These are phyloP conservation scores for Plasmodium vivax DNA, from an alignment of 169 alveolate species.

Conservation along the genomic window DNA sequence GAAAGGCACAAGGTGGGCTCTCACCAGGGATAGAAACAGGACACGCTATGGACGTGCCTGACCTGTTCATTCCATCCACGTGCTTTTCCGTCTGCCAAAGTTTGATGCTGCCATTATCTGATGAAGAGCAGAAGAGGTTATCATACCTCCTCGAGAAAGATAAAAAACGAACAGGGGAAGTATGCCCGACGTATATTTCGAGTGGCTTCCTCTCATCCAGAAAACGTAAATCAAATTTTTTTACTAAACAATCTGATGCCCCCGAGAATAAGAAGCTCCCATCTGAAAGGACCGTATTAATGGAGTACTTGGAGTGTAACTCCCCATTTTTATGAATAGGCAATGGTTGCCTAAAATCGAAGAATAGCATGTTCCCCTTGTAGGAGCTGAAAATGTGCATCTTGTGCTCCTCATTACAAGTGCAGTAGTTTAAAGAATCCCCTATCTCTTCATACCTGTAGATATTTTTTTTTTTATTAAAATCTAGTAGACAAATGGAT, in stretches of 20 bases:
- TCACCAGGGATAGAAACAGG: neutral
- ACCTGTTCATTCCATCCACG: neutral
- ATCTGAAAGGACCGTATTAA: constrained; percentile 15
- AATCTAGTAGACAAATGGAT: constrained; percentile 33
- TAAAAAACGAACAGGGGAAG: constrained; percentile 55
- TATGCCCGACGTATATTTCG: constrained; percentile 53
- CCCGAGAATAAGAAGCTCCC: constrained; percentile 36
- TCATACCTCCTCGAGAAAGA: constrained; percentile 16
- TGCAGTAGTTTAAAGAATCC: constrained; percentile 29
- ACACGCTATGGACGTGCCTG: neutral
- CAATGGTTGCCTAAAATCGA: constrained; percentile 24
- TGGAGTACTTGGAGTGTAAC: constrained; percentile 46
- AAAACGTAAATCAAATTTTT: constrained; percentile 46
- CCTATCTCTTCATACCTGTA: constrained; percentile 56
- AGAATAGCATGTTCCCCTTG: constrained; percentile 41
- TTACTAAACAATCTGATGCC: constrained; percentile 54
- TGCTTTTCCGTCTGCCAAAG: constrained; percentile 13
- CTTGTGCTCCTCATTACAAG: neutral
- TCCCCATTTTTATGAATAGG: constrained; percentile 43
- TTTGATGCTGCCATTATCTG: constrained; percentile 66
- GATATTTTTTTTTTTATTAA: constrained; percentile 44
- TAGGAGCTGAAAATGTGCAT: constrained; percentile 52
- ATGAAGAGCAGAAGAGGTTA: constrained; percentile 25
- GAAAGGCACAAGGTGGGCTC: neutral
- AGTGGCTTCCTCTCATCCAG: constrained; percentile 15